Evolutionary conservation across 495 filamentous ascomycete genomes (phyloP).

Genomic region (Evernia prunastri): DNA sequence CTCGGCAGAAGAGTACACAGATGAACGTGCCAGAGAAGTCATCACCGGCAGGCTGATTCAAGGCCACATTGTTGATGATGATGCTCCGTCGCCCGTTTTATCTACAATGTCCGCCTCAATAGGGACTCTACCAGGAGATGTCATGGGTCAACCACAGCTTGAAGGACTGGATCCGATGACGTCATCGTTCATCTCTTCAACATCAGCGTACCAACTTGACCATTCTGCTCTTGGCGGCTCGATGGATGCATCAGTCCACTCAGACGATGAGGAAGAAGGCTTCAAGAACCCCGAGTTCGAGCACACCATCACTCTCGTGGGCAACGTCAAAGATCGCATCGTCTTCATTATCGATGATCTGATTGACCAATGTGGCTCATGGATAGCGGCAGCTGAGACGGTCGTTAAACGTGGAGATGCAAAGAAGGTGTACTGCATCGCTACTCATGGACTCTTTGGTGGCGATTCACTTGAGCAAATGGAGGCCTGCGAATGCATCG

Average conservation of each 20-base stretch:
- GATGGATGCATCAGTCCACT: conserved; percentile 67
- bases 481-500: conserved; percentile 84
- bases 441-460: conserved; percentile 91
- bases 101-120: conserved; percentile 57
- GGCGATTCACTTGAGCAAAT: conserved; percentile 84
- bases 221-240: conserved; percentile 71
- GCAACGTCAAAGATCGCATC: conserved; percentile 75
- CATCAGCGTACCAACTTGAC: conserved; percentile 45
- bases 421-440: conserved; percentile 94
- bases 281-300: conserved; percentile 68
- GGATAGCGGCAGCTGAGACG: conserved; percentile 98
- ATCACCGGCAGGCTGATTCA: conserved; percentile 89
- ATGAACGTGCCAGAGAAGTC: conserved; percentile 81
- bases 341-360: conserved; percentile 98
- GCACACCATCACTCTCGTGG: conserved; percentile 92
- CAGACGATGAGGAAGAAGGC: conserved; percentile 84
- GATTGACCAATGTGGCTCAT: conserved; percentile 94
- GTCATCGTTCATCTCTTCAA: conserved; percentile 57
- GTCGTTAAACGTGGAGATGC: conserved; percentile 88
- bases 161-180: conserved; percentile 57
- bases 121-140: conserved; percentile 32
- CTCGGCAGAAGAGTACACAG: conserved; percentile 63
- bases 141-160: conserved; percentile 37
- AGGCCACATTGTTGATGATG: conserved; percentile 92
- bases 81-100: conserved; percentile 69